Evolutionary conservation across 352 stramenopile genomes (phyloP).

Genomic region (Phytopythium helicoides): DNA sequence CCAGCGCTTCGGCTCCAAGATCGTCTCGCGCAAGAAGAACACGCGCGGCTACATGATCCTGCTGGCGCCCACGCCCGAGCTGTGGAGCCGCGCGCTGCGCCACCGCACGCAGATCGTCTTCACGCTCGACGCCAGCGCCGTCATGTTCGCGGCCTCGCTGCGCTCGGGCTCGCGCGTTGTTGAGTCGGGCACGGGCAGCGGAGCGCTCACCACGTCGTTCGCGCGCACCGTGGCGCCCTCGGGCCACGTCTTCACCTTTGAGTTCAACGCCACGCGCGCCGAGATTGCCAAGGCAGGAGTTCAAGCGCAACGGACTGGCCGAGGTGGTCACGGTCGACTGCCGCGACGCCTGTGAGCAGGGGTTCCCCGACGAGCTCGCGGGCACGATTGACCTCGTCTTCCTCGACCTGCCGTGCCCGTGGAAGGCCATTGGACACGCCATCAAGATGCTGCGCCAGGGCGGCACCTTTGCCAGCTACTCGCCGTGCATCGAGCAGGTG

Average conservation of each 20-base stretch:
- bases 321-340: conserved; percentile 93
- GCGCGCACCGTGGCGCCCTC: conserved; percentile 85
- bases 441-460: conserved; percentile 91
- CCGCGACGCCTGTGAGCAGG: conserved; percentile 94
- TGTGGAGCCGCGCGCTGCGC: conserved; percentile 93
- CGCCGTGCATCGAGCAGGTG: conserved; percentile 99
- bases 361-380: conserved; percentile 60
- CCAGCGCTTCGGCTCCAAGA: conserved; percentile 80
- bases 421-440: conserved; percentile 93
- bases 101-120: conserved; percentile 98
- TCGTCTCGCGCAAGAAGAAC: conserved; percentile 65
- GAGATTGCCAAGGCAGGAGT: conserved; percentile 93
- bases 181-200: conserved; percentile 91
- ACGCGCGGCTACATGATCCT: conserved; percentile 91
- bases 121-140: conserved; percentile 92
- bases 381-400: conserved; percentile 94
- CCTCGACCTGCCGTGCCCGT: conserved; percentile 97
- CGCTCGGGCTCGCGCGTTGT: conserved; percentile 90
- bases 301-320: conserved; percentile 89
- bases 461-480: conserved; percentile 95
- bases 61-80: conserved; percentile 94
- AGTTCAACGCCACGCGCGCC: conserved; percentile 96
- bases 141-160: conserved; percentile 90
- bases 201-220: conserved; percentile 93
- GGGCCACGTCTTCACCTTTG: conserved; percentile 96